phyloP scores from a whole-genome alignment of 2,329 filamentous ascomycete species.

The Aspergillus quadrilineatus region DNA sequence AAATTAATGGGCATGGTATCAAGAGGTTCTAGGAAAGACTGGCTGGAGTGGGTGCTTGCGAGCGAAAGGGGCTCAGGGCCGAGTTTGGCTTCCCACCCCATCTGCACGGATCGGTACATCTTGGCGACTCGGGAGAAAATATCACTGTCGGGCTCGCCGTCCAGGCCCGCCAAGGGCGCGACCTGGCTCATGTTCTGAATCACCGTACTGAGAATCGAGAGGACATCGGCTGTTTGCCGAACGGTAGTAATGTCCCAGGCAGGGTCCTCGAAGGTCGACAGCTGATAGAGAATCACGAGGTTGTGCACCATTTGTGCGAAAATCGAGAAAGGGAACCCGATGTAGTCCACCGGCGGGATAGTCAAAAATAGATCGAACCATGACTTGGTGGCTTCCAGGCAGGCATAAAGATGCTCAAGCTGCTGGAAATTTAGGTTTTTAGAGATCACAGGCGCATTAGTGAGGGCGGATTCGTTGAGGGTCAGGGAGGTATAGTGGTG shows the following conservation, averaged over 20 bases:
- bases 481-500: slow-evolving; percentile 4
- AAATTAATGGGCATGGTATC: too few relatives aligned
- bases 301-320: slow-evolving; percentile 14
- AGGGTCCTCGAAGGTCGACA: slow-evolving; percentile 8
- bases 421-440: background rate
- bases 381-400: slow-evolving; percentile 13
- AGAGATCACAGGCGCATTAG: background rate
- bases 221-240: slow-evolving; percentile 6
- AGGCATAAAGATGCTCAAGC: slow-evolving; percentile 6
- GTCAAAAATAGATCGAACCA: slow-evolving; percentile 13
- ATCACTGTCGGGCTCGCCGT: slow-evolving; percentile 6
- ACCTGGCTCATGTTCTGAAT: slow-evolving; percentile 8
- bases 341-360: slow-evolving; percentile 7
- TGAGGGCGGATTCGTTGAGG: slow-evolving; percentile 5
- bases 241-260: slow-evolving; percentile 8
- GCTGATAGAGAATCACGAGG: slow-evolving; percentile 10
- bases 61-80: too few relatives aligned
- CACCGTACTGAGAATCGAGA: slow-evolving; percentile 1
- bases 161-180: background rate
- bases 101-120: slow-evolving; percentile 6
- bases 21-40: too few relatives aligned
- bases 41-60: too few relatives aligned
- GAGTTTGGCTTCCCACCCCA: slow-evolving; percentile 10
- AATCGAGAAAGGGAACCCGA: slow-evolving; percentile 1
- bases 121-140: slow-evolving; percentile 9